Evolutionary conservation across 768 basidiomycete species (phyloP).

Genomic region (Phlebiopsis gigantea): DNA sequence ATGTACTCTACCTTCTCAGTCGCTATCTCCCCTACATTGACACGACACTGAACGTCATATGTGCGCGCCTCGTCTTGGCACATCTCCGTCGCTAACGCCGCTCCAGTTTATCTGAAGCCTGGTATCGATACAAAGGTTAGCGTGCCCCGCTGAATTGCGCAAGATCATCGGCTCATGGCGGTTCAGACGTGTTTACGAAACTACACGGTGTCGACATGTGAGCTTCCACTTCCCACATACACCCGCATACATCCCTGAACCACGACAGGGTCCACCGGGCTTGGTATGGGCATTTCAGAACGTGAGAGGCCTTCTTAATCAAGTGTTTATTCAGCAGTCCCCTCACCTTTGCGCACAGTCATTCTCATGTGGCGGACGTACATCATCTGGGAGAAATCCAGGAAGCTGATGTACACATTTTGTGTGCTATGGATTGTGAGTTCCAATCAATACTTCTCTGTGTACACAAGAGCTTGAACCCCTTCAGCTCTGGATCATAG

Average conservation of each 20-base stretch:
- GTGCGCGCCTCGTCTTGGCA: background rate
- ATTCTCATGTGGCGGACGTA: background rate
- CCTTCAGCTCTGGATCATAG: background rate
- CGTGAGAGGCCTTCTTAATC: background rate
- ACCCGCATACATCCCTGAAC: no score
- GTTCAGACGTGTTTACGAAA: background rate
- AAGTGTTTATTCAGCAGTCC: background rate
- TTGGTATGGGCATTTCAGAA: background rate
- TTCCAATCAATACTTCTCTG: background rate
- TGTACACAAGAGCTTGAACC: no score
- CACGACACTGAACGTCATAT: constrained; percentile 1
- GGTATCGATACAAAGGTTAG: background rate
- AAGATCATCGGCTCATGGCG: background rate
- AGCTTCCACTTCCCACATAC: background rate
- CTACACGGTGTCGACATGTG: background rate
- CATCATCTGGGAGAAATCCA: background rate
- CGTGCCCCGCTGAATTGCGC: background rate
- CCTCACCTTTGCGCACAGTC: background rate
- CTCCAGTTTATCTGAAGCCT: background rate
- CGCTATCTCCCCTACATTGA: constrained; percentile 1
- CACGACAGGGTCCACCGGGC: background rate
- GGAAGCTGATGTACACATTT: background rate
- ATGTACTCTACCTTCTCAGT: constrained; percentile 5
- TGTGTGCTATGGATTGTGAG: background rate
- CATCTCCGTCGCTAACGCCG: background rate